Base-by-base conservation (phyloP, 2,329 filamentous ascomycete genomes). In the Talaromyces funiculosus region DNA sequence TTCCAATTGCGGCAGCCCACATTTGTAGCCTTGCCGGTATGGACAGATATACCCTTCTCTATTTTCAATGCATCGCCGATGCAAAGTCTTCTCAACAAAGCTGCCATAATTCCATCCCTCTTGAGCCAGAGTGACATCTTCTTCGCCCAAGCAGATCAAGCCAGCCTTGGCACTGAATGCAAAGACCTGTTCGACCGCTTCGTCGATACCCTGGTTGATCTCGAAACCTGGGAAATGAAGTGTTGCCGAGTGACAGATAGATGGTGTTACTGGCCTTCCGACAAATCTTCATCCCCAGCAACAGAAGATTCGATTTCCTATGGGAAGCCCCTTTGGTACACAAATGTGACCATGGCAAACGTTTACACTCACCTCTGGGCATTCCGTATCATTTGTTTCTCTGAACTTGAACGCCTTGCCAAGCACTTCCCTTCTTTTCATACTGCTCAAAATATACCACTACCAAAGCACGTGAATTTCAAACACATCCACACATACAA, bases 311-410 rank as follows among this genome's bases (percentile, higher is more conserved):
- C 31, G 14, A 51, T 26, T 5, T 18, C 40, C 20, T 40, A 35
- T 3, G n/a, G n/a, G 4, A 51, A 35, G 22, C 29, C 47, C 20
- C 47, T 75, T 16, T 73, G 65, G 65, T 78, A 74, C 51, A 65
- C 71, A 0, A 69, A 68, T 20, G 70, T 78, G 20, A 73, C 73
- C 2, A 66, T 67, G 3, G 76, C 75, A 2, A 78, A 77, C 38
- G 68, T 68, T 3, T 64, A 72, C 18, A 76, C 71, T 0, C 74
- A 78, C 43, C 68, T 71, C 6, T 78, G 75, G 75, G 67, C 73
- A 0, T 74, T 78, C 31, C 69, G 67, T 43, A 69, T 75, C 5
- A 67, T 77, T 2, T 78, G 75, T 60, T 62, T 72, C 3, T 42
- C 62, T 0, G 72, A 75, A 24, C 66, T 76, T 3, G 54, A 57